Evolutionary conservation across 1,139 yeast species (phyloP).

Genomic region (Oligophagozyma castellii): DNA sequence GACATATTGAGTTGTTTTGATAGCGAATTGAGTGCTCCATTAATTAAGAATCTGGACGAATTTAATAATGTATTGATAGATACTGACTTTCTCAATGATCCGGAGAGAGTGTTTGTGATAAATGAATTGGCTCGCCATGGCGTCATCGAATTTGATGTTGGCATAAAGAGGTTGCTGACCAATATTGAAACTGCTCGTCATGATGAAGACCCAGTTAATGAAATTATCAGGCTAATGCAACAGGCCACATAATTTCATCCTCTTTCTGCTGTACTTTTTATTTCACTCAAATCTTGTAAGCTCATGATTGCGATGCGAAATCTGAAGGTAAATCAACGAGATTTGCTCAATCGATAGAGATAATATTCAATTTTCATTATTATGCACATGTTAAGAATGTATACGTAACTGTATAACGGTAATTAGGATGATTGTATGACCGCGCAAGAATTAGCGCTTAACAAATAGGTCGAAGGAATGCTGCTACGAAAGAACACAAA

Average conservation of each 20-base stretch:
- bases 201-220: slow-evolving; percentile 49
- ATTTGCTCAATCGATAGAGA: too few relatives aligned
- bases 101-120: slow-evolving; percentile 40
- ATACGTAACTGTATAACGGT: too few relatives aligned
- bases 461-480: too few relatives aligned
- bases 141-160: slow-evolving; percentile 40
- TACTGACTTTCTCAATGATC: slow-evolving; percentile 45
- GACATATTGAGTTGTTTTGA: slow-evolving; percentile 73
- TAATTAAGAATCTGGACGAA: slow-evolving; percentile 53
- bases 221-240: slow-evolving; percentile 41
- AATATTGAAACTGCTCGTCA: slow-evolving; percentile 74
- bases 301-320: too few relatives aligned
- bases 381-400: too few relatives aligned
- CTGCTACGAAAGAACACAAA: too few relatives aligned
- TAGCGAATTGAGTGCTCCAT: slow-evolving; percentile 72
- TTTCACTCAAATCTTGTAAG: too few relatives aligned
- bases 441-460: too few relatives aligned
- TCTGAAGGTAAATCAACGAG: too few relatives aligned
- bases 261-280: too few relatives aligned
- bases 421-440: too few relatives aligned
- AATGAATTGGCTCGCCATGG: slow-evolving; percentile 34
- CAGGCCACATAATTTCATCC: slow-evolving; percentile 11
- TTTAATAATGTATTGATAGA: slow-evolving; percentile 58
- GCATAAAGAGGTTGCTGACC: slow-evolving; percentile 71
- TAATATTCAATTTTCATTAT: too few relatives aligned